A percentile compares a stretch with the other conserved stretches of the same genome.
phyloP scores from a whole-genome alignment of 768 basidiomycete species.

The Lentinula aciculospora region DNA sequence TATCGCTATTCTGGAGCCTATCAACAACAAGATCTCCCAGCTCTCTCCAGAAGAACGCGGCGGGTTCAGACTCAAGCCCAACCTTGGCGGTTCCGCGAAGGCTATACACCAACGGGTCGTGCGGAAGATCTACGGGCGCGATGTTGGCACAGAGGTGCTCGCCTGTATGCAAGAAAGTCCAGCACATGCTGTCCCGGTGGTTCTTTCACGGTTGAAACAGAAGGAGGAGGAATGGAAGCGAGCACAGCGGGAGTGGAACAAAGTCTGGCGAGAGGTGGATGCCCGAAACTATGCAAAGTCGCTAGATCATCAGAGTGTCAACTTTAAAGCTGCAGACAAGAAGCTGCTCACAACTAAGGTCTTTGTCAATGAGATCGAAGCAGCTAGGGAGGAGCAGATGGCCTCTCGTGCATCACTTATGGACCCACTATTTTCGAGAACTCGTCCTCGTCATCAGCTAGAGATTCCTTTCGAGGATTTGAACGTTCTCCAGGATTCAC shows the following conservation, averaged over 20 bases:
- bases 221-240: conserved; percentile 99
- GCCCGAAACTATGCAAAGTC: conserved; percentile 91
- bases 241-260: conserved; percentile 97
- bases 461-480: conserved; percentile 72
- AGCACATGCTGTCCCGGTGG: conserved; percentile 81
- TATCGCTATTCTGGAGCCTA: conserved; percentile 85
- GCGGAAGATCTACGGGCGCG: conserved; percentile 95
- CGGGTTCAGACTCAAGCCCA: conserved; percentile 83
- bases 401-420: conserved; percentile 62
- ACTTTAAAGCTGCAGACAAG: conserved; percentile 90
- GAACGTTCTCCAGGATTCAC: conserved; percentile 74
- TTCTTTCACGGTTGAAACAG: conserved; percentile 83
- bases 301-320: conserved; percentile 88
- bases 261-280: conserved; percentile 96
- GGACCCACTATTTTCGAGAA: conserved; percentile 52
- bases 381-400: conserved; percentile 76
- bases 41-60: conserved; percentile 75
- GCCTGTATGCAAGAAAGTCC: conserved; percentile 92
- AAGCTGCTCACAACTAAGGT: conserved; percentile 70
- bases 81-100: conserved; percentile 81
- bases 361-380: conserved; percentile 81
- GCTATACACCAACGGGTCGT: conserved; percentile 89
- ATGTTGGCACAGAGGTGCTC: conserved; percentile 75
- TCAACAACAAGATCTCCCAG: conserved; percentile 79
- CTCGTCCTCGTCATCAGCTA: conserved; percentile 71